Percentiles rank a stretch among this genome's conserved stretches.
phyloP scores from a whole-genome alignment of 163 green algal genomes.

The Chlorella variabilis region DNA sequence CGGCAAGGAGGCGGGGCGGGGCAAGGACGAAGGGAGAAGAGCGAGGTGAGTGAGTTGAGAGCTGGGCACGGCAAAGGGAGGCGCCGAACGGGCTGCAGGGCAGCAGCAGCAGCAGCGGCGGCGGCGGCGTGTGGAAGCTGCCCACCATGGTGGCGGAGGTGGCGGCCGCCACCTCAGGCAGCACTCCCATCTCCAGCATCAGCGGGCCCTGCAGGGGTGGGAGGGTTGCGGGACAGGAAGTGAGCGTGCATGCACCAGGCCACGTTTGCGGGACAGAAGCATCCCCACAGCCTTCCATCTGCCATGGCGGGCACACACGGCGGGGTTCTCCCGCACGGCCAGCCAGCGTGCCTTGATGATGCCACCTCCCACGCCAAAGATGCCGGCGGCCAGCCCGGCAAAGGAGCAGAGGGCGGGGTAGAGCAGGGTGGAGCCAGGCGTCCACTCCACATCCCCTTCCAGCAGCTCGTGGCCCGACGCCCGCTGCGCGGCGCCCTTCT shows the following conservation, averaged over 20 bases:
- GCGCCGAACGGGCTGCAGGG: no score
- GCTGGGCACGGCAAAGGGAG: no score
- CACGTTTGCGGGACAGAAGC: no score
- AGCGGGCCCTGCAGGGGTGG: slow-evolving; percentile 60
- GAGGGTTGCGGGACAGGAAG: background rate
- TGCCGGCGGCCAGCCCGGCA: slow-evolving; percentile 69
- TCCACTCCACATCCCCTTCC: slow-evolving; percentile 53
- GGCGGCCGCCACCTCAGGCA: slow-evolving; percentile 73
- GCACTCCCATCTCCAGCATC: slow-evolving; percentile 79
- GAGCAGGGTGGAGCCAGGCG: slow-evolving; percentile 50
- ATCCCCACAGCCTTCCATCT: no score
- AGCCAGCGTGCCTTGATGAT: slow-evolving; percentile 62
- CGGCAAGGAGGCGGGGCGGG: background rate
- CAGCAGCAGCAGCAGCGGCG: no score
- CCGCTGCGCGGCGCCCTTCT: background rate
- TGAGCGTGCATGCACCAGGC: no score
- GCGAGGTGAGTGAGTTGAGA: no score
- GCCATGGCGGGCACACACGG: no score
- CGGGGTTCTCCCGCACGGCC: no score
- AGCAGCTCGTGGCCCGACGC: slow-evolving; percentile 24
- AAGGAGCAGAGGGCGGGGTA: slow-evolving; percentile 69
- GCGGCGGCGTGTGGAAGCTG: no score
- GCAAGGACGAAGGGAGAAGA: no score
- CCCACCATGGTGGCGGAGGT: slow-evolving; percentile 77
- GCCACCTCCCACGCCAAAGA: slow-evolving; percentile 74